Evolutionary conservation across 2,329 filamentous ascomycete genomes (phyloP), one percentile per base, ranked within the genome.

Genomic region (Colletotrichum sp.): DNA sequence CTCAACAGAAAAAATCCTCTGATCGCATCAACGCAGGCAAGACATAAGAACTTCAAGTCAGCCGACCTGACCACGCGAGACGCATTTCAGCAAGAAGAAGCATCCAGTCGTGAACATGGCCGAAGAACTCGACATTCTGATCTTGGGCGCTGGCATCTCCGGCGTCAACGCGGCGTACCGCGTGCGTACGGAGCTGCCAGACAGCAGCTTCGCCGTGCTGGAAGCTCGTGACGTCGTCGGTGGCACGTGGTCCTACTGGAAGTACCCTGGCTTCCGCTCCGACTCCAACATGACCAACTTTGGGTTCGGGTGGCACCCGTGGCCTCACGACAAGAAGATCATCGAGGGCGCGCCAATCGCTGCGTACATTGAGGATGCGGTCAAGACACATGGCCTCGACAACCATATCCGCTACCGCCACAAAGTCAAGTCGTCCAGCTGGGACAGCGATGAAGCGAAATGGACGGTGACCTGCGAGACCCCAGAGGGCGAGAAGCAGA

Each of bases 201-300:
- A 89, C 72, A 81, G 82, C 59, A 88, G 85, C 44, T 95, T 93
- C 80, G 88, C 90, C 60, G 90, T 96, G 63, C 89, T 96, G 59
- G 95, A 96, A 82, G 89, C 88, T 6, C 91, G 94, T 70, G 84
- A 89, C 72, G 86, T 89, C 57, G 87, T 96, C 10, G 95, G 94
- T 15, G 95, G 95, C 32, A 96, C 95, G 16, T 96, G 95, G 95
- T 91, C 91, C 79, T 90, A 95, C 71, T 96, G 95, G 88, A 91
- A 90, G 60, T 96, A 95, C 81, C 94, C 94, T 0, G 93, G 94
- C 49, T 91, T 96, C 74, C 91, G 92, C 49, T 93, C 91, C 55
- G 92, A 94, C 81, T 93, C 91, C 2, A 88, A 90, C 79, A 88
- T 94, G 78, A 88, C 87, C 71, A 87, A 90, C 1, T 94, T 93